phyloP scores from a whole-genome alignment of 2,329 filamentous ascomycete species.

The Lomentospora prolificans region DNA sequence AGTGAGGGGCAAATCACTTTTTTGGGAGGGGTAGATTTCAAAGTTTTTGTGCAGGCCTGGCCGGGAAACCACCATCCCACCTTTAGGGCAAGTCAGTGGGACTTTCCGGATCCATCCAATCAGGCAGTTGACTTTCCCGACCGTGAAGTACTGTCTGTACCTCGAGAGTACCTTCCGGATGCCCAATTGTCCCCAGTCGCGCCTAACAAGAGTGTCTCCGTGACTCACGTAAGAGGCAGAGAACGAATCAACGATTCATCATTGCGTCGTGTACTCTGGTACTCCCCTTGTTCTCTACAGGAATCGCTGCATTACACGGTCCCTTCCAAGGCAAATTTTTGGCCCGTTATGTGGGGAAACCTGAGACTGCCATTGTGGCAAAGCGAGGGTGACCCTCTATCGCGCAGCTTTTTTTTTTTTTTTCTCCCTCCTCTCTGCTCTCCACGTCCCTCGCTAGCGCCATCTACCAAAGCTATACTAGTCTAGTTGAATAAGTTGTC shows the following conservation, averaged over 20 bases:
- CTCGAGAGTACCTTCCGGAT: constrained; percentile 5
- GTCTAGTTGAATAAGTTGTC: background rate
- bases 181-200: constrained; percentile 3
- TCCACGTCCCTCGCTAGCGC: background rate
- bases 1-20: constrained; percentile 9
- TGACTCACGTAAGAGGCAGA: constrained; percentile 6
- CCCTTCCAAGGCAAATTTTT: constrained; percentile 4
- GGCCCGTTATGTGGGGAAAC: constrained; percentile 4
- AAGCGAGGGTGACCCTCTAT: background rate
- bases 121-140: background rate
- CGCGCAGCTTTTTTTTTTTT: background rate
- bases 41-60: constrained; percentile 9
- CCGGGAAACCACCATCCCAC: constrained; percentile 9
- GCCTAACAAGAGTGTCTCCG: constrained; percentile 2
- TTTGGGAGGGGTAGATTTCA: constrained; percentile 9
- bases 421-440: background rate
- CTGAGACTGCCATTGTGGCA: constrained; percentile 2
- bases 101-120: constrained; percentile 1
- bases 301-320: background rate
- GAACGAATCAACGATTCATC: background rate
- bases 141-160: background rate
- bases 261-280: background rate
- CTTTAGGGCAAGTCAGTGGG: constrained; percentile 8
- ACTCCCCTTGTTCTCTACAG: background rate
- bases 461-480: background rate